Conservation (phyloP, 2,329 filamentous ascomycete genomes). For the Stenocarpella maydis region DNA sequence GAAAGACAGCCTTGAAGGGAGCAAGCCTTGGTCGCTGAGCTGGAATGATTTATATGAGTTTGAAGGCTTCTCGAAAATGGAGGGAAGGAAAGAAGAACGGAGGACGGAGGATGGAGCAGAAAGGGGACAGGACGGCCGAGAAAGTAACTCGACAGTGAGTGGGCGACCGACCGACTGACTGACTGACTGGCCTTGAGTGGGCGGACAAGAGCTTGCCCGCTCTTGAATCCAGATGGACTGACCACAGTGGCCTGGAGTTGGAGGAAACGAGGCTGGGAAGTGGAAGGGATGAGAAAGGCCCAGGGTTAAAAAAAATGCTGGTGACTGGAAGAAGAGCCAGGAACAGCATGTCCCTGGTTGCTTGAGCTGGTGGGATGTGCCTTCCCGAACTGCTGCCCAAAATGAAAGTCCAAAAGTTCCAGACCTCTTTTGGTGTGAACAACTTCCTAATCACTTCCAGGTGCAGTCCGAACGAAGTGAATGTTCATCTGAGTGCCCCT, state of each 20-base stretch:
- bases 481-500: no score
- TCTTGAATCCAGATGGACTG: neutral
- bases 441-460: neutral
- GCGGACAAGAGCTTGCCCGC: neutral
- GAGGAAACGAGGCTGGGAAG: neutral
- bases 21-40: neutral
- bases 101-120: neutral
- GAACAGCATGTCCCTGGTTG: neutral
- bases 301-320: neutral
- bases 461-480: neutral
- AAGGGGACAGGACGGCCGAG: no score
- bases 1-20: neutral
- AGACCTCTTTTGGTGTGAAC: neutral
- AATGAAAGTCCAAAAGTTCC: neutral
- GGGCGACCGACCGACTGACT: neutral
- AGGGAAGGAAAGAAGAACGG: neutral
- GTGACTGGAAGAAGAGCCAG: neutral
- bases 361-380: neutral
- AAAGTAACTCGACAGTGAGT: neutral
- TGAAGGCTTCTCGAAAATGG: neutral
- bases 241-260: neutral
- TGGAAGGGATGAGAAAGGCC: neutral
- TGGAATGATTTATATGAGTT: neutral
- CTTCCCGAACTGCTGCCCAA: neutral
- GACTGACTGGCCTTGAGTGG: constrained; percentile 13